Evolutionary conservation across 1,284 basidiomycete genomes (phyloP).

Genomic region (Naganishia sp.): DNA sequence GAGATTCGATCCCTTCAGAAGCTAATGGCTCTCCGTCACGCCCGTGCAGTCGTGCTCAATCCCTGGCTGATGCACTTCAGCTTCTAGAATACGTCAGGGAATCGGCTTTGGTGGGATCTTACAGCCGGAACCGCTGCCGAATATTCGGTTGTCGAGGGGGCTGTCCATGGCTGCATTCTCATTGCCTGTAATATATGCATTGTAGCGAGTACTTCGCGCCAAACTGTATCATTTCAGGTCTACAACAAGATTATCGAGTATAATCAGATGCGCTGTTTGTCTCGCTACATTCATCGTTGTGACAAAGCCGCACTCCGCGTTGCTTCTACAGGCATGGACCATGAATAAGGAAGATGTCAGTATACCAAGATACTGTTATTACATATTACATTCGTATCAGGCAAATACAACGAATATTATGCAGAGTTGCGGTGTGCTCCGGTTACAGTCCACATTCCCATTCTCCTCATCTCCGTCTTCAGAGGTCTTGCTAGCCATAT

Average conservation of each 20-base stretch:
- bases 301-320: no score
- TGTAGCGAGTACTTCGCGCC: no score
- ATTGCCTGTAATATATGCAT: no score
- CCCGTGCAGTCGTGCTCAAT: conserved; percentile 13
- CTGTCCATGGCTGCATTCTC: no score
- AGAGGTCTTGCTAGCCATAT: conserved; percentile 40
- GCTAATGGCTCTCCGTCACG: background rate
- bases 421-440: background rate
- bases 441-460: conserved; percentile 1
- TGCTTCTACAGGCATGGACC: no score
- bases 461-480: conserved; percentile 26
- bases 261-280: no score
- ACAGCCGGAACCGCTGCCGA: no score
- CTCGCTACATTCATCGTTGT: no score
- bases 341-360: background rate
- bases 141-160: no score
- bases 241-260: no score
- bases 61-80: conserved; percentile 20
- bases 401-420: background rate
- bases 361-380: background rate
- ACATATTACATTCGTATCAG: background rate
- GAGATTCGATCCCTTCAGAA: background rate
- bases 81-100: conserved; percentile 1
- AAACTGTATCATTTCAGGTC: no score
- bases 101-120: no score